Evolutionary conservation across 768 basidiomycete genomes (phyloP).

Genomic region (Suillus tomentosus): DNA sequence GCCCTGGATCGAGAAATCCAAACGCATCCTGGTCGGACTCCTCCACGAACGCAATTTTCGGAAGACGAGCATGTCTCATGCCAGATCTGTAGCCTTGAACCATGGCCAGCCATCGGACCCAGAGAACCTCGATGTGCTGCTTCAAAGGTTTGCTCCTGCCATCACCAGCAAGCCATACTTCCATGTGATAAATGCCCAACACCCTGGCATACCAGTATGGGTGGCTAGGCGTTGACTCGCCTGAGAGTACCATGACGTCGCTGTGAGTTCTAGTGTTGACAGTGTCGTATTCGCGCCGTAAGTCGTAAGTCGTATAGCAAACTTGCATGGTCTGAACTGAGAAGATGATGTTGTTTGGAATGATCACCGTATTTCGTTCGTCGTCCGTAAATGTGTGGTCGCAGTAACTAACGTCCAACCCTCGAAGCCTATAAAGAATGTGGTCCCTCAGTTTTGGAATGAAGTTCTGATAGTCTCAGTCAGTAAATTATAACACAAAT

Average conservation of each 20-base stretch:
- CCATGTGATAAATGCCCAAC: conserved; percentile 32
- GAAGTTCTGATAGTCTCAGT: conserved; percentile 31
- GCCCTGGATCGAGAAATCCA: conserved; percentile 47
- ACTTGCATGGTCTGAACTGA: conserved; percentile 32
- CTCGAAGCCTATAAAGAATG: conserved; percentile 8
- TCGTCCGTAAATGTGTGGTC: conserved; percentile 22
- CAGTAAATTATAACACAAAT: background rate
- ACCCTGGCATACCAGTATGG: conserved; percentile 42
- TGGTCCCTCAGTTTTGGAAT: conserved; percentile 17
- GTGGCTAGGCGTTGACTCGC: conserved; percentile 25
- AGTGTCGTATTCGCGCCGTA: conserved; percentile 25
- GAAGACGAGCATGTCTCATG: conserved; percentile 32
- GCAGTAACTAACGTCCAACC: conserved; percentile 14
- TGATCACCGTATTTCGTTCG: conserved; percentile 24
- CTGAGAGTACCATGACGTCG: conserved; percentile 38
- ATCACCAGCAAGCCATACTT: conserved; percentile 6
- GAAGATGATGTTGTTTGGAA: conserved; percentile 35
- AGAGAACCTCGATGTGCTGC: conserved; percentile 35
- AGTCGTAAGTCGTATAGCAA: conserved; percentile 35
- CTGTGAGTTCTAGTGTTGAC: conserved; percentile 32
- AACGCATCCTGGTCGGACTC: conserved; percentile 33
- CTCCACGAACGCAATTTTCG: conserved; percentile 41
- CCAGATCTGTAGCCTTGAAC: conserved; percentile 29
- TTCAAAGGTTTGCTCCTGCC: background rate
- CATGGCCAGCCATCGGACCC: conserved; percentile 40